Evolutionary conservation across 2,329 filamentous ascomycete genomes (phyloP).

Genomic region (Aotearoamyces nothofagi): DNA sequence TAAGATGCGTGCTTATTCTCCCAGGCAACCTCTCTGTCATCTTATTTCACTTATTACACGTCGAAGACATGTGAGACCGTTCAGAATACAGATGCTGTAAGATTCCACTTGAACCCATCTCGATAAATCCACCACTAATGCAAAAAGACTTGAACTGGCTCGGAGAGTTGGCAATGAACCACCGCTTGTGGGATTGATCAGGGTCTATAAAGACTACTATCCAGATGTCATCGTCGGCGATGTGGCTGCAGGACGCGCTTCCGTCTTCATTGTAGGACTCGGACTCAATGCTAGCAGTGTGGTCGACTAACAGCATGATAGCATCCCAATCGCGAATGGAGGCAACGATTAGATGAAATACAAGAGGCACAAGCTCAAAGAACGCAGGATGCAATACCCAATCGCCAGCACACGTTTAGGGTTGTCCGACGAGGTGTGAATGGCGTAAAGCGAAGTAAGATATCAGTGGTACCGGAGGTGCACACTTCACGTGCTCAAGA

Average conservation of each 20-base stretch:
- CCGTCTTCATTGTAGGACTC: conserved; percentile 42
- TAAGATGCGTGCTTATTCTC: background rate
- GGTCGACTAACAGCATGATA: too few species aligned
- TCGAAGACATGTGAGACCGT: conserved; percentile 70
- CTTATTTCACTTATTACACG: conserved; percentile 65
- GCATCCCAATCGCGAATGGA: conserved; percentile 68
- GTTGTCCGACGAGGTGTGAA: conserved; percentile 37
- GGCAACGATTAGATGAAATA: conserved; percentile 48
- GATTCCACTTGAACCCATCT: conserved; percentile 12
- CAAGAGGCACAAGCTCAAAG: conserved; percentile 40
- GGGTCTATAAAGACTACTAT: conserved; percentile 84
- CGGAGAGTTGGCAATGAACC: conserved; percentile 57
- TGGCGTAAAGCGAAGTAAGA: conserved; percentile 29
- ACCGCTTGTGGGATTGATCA: conserved; percentile 55
- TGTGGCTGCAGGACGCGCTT: conserved; percentile 41
- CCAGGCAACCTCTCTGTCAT: conserved; percentile 45
- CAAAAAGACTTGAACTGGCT: conserved; percentile 35
- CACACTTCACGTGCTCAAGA: conserved; percentile 62
- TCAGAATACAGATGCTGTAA: conserved; percentile 64
- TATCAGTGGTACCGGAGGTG: conserved; percentile 46
- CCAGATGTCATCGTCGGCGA: conserved; percentile 75
- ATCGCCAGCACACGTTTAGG: conserved; percentile 40
- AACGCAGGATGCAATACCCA: conserved; percentile 25
- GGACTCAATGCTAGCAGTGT: too few species aligned
- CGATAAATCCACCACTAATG: background rate